Evolutionary conservation across 2,329 filamentous ascomycete genomes (phyloP), one percentile per base, ranked within the genome.

Genomic region (Aspergillaceae sp.): DNA sequence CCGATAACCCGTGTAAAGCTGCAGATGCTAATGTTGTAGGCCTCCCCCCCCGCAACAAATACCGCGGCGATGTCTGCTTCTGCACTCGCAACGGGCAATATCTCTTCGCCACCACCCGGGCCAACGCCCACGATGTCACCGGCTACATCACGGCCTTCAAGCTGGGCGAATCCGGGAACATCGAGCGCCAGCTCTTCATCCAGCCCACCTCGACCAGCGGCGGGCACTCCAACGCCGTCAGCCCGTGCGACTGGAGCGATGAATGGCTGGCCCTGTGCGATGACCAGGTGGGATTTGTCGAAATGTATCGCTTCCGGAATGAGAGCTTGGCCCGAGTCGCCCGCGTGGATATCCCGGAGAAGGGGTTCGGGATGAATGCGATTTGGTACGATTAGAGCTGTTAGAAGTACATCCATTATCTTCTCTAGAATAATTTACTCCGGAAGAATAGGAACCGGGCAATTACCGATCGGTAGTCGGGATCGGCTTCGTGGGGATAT

Each of bases 301-400:
- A 94, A 71, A 86, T 94, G 47, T 94, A 94, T 64, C 76, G 87
- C 45, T 94, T 87, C 86, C 76, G 84, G 53, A 83, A 89, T 48
- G 87, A 92, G 73, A 87, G 84, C 56, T 69, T 94, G 44, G 83
- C 80, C 2, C 74, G 87, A 3, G 87, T 94, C 5, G 87, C 87
- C 10, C 76, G 86, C 51, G 73, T 86, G 51, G 81, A 87, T 55
- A 82, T 94, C 34, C 81, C 82, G 4, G 88, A 94, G 71, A 86
- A 86, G n/a, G 88, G 88, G 1, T 94, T 94, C 64, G 87, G 87
- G 1, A 94, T 94, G 88, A 94, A 94, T 69, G 87, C 87, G n/a
- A 89, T 94, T 52, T 94, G 88, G 88, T 92, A 92, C 65, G 85
- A 94, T 68, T 87, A 62, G 53, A 30, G 9, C 34, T 26, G 34